Evolutionary conservation across 345 rosid genomes (phyloP).

Genomic region (Arabis alpina): DNA sequence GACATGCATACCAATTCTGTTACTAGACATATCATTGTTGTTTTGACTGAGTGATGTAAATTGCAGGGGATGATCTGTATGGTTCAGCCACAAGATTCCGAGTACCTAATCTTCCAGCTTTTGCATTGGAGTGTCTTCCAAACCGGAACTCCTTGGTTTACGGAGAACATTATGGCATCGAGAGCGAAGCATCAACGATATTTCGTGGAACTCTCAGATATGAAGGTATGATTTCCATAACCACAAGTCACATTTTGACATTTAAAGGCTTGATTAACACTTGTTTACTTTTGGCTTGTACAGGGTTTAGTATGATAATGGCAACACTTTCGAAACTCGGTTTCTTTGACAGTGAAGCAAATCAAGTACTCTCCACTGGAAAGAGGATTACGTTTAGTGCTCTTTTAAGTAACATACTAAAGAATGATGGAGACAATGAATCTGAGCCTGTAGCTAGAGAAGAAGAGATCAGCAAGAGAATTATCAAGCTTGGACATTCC

Average conservation of each 20-base stretch:
- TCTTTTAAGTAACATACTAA: constrained; percentile 61
- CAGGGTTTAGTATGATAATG: constrained; percentile 83
- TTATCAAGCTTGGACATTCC: constrained; percentile 65
- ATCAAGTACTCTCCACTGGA: constrained; percentile 50
- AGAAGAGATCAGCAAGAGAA: constrained; percentile 60
- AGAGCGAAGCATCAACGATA: constrained; percentile 74
- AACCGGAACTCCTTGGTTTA: constrained; percentile 85
- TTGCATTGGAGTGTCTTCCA: constrained; percentile 90
- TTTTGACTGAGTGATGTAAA: constrained; percentile 24
- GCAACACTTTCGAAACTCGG: constrained; percentile 77
- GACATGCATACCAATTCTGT: too few relatives aligned
- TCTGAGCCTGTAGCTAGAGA: constrained; percentile 49
- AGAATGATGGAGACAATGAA: constrained; percentile 38
- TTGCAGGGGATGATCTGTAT: constrained; percentile 69
- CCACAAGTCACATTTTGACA: neutral
- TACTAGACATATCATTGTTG: neutral
- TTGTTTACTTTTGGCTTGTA: constrained; percentile 21
- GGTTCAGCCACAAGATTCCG: constrained; percentile 70
- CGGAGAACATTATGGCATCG: constrained; percentile 76
- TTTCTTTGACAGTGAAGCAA: constrained; percentile 57
- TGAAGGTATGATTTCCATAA: constrained; percentile 55
- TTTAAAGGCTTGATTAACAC: constrained; percentile 16
- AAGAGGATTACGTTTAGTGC: constrained; percentile 52
- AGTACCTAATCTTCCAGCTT: constrained; percentile 85
- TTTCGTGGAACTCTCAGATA: constrained; percentile 96